Percentiles rank a stretch among this genome's conserved stretches.
phyloP scores from a whole-genome alignment of 257 asterid species.

The Rehmannia glutinosa region DNA sequence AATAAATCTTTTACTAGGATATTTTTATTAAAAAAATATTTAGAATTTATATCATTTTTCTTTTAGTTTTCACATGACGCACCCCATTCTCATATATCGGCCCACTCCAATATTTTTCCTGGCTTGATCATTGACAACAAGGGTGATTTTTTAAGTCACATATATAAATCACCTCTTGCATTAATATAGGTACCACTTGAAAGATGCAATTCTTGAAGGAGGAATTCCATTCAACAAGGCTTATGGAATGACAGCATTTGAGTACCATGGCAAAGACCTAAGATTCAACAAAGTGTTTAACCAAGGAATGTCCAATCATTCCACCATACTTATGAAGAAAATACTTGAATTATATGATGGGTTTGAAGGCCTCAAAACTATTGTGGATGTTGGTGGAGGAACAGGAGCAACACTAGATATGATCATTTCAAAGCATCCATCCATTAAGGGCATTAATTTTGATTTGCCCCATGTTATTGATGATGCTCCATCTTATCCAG shows the following conservation, averaged over 20 bases:
- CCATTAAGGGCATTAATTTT: constrained; percentile 67
- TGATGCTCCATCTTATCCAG: constrained; percentile 66
- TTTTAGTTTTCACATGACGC: too few species aligned
- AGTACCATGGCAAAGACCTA: constrained; percentile 70
- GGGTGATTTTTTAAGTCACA: too few species aligned
- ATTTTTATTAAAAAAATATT: too few species aligned
- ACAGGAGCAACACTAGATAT: constrained; percentile 66
- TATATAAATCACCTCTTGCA: too few species aligned
- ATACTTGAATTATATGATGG: constrained; percentile 64
- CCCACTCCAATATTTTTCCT: too few species aligned
- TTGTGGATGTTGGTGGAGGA: constrained; percentile 98
- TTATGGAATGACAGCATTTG: constrained; percentile 78
- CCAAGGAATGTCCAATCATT: constrained; percentile 71
- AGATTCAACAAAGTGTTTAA: constrained; percentile 84
- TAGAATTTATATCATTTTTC: too few species aligned
- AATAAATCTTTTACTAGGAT: too few species aligned
- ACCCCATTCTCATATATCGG: too few species aligned
- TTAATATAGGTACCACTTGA: constrained; percentile 58
- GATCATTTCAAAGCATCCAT: constrained; percentile 64
- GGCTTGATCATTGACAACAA: too few species aligned
- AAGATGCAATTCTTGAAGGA: constrained; percentile 88
- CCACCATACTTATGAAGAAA: constrained; percentile 70
- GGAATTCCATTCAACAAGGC: constrained; percentile 87
- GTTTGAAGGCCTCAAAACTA: constrained; percentile 53
- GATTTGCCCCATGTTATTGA: constrained; percentile 78